A percentile compares a stretch with the other conserved stretches of the same genome.
phyloP scores from a whole-genome alignment of 2,329 filamentous ascomycete species.

The Verticillium isaacii region DNA sequence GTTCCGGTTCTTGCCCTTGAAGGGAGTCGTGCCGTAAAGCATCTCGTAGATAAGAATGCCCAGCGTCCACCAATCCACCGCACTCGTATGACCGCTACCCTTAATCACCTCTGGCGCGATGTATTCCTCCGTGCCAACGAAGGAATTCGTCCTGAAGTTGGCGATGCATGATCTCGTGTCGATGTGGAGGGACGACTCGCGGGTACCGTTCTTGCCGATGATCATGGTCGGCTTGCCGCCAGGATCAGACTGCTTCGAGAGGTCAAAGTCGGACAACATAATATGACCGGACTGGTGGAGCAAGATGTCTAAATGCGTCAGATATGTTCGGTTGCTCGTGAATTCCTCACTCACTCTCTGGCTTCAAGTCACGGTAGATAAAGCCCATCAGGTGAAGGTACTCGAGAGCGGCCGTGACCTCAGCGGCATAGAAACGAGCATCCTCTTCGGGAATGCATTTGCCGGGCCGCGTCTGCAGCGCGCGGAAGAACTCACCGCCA shows the following conservation, averaged over 20 bases:
- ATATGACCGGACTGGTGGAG: constrained; percentile 99
- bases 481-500: constrained; percentile 96
- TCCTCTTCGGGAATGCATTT: constrained; percentile 98
- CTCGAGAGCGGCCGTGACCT: constrained; percentile 93
- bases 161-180: constrained; percentile 98
- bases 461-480: constrained; percentile 89
- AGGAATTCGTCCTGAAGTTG: constrained; percentile 97
- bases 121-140: constrained; percentile 97
- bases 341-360: constrained; percentile 69
- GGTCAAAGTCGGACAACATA: constrained; percentile 98
- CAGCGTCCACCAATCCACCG: constrained; percentile 98
- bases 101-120: constrained; percentile 99
- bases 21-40: constrained; percentile 96
- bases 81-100: constrained; percentile 95
- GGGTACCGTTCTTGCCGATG: constrained; percentile 81
- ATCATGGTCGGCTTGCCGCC: constrained; percentile 98
- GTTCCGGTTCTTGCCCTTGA: constrained; percentile 99
- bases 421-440: constrained; percentile 92
- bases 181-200: constrained; percentile 85
- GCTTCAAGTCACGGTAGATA: constrained; percentile 96
- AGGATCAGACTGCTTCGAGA: constrained; percentile 95
- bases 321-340: constrained; percentile 9
- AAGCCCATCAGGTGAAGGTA: constrained; percentile 99
- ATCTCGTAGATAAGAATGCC: constrained; percentile 98
- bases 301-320: constrained; percentile 72